Evolutionary conservation across 345 rosid genomes (phyloP), one percentile per base, ranked within the genome.

Genomic region (Brassica incana): DNA sequence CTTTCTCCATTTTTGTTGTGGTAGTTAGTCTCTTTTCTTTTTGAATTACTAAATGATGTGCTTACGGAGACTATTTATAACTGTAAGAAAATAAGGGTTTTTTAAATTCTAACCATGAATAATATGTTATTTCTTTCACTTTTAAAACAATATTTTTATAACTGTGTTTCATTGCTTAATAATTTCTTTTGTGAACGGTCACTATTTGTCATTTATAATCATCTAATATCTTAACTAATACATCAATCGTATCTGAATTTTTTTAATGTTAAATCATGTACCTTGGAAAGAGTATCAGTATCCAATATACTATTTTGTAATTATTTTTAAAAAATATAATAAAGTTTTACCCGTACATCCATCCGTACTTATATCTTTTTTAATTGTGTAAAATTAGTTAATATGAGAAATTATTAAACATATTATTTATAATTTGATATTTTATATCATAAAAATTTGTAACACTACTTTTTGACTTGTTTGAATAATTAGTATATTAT

Each of bases 1-100:
- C 12, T 43, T 68, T 76, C 79, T 59, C 45, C 73, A 69, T 69
- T 65, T 64, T 33, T 65, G 8, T 33, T 63, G n/a, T 6, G 5
- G 50, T 43, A 10, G 50, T 9, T 43, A 43, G 35, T 30, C 16
- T 30, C 9, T 29, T 29, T 62, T 29, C 6, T 29, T 12, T 29
- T 27, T 27, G 3, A 25, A 11, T 9, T 3, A 20, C 29, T 59
- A 52, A 43, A 43, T 10, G 50, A 10, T 43, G 11, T 43, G 50
- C 50, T 43, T 43, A 11, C 14, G 32, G 16, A 61, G 65, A 27
- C 36, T 27, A 61, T 61, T 61, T 61, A 59, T 59, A 59, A 23
- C 1, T 23, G 32, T 23, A 59, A 59, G 12, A 59, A 58, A 59
- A 59, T 23, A 59, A 9, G 1, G 5, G 11, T 59, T 56, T 7